Percentiles rank a stretch among this genome's conserved stretches.
Conservation (phyloP, 2,329 filamentous ascomycete genomes). For the Cordyceps militaris region DNA sequence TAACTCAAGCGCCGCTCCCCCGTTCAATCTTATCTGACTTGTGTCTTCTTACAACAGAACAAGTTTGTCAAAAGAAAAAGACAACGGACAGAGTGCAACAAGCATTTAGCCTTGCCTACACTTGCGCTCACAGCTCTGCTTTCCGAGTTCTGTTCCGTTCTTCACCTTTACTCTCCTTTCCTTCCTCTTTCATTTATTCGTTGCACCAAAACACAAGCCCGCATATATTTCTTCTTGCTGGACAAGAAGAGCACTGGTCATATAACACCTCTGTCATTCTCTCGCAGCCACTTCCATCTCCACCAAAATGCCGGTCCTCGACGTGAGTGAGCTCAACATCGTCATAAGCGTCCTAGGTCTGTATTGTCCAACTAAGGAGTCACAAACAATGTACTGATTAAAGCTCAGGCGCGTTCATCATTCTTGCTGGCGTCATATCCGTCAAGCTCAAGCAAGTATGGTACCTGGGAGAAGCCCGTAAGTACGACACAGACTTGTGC, state of each 20-base stretch:
- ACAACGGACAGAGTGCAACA: no score
- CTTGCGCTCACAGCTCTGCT: background rate
- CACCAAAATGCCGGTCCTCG: conserved; percentile 24
- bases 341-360: conserved; percentile 38
- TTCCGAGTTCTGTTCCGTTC: background rate
- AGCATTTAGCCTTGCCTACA: background rate
- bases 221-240: background rate
- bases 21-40: background rate
- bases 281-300: background rate
- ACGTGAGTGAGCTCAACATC: conserved; percentile 47
- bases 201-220: background rate
- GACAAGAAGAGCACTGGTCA: background rate
- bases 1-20: background rate
- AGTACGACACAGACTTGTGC: conserved; percentile 18
- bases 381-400: background rate
- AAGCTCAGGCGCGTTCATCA: conserved; percentile 35
- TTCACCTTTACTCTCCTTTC: background rate
- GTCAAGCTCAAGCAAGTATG: conserved; percentile 45
- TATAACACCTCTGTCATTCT: background rate
- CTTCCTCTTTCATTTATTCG: background rate
- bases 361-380: background rate
- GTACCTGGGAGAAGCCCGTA: conserved; percentile 49
- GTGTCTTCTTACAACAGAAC: background rate
- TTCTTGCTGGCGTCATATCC: conserved; percentile 43
- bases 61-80: background rate